These are phyloP conservation scores for Petunia hybrid DNA, from an alignment of 305 asterid genomes.

Conservation along the genomic window DNA sequence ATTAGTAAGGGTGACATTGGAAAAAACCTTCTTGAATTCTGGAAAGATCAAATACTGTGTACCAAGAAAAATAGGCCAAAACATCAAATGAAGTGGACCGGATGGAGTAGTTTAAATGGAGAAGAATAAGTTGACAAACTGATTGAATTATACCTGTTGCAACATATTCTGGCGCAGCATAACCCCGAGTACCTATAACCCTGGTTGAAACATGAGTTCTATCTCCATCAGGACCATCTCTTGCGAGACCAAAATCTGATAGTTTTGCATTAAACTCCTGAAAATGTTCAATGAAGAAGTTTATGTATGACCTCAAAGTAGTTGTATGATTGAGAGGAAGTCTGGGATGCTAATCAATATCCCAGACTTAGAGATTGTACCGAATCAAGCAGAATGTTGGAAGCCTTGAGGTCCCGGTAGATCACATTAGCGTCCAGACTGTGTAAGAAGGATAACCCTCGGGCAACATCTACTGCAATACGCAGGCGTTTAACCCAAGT, in stretches of 20 bases:
- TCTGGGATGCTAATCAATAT: neutral
- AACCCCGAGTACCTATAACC: conserved; percentile 83
- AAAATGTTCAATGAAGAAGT: conserved; percentile 5
- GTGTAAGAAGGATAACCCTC: conserved; percentile 80
- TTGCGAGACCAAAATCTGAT: conserved; percentile 91
- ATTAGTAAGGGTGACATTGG: no score
- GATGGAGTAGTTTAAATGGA: neutral
- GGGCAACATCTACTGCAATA: conserved; percentile 77
- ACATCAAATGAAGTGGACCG: no score
- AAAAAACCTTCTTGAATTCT: no score
- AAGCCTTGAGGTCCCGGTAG: conserved; percentile 88
- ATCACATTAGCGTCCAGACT: conserved; percentile 78
- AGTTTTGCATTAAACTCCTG: conserved; percentile 91
- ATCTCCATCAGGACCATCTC: conserved; percentile 92
- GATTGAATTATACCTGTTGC: conserved; percentile 64
- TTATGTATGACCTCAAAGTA: neutral
- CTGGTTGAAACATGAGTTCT: conserved; percentile 89
- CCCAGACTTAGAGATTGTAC: conserved; percentile 41
- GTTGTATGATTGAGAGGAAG: conserved; percentile 11
- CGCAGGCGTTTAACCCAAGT: conserved; percentile 77
- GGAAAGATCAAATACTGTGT: no score
- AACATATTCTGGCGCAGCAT: conserved; percentile 92
- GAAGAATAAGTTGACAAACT: neutral
- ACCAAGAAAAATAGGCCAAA: no score
- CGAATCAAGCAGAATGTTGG: conserved; percentile 86